These are phyloP conservation scores for Paxillus rubicundulus DNA, from an alignment of 768 basidiomycete genomes.

Conservation along the genomic window DNA sequence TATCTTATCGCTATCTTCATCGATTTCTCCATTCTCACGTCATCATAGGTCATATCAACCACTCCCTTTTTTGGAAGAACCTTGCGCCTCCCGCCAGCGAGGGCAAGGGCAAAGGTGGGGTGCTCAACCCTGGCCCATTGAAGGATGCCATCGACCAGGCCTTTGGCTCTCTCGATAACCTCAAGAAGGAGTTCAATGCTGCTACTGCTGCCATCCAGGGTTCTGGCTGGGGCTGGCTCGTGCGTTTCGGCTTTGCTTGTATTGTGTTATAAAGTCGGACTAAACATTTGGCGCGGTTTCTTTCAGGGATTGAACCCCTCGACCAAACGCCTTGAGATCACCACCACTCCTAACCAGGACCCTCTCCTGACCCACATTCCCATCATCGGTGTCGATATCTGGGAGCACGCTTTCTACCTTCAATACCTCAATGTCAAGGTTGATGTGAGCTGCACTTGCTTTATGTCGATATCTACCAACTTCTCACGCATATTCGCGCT, in stretches of 20 bases:
- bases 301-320: slow-evolving; percentile 64
- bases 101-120: slow-evolving; percentile 59
- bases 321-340: slow-evolving; percentile 75
- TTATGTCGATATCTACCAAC: not conserved
- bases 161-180: slow-evolving; percentile 68
- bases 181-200: slow-evolving; percentile 83
- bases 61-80: slow-evolving; percentile 96
- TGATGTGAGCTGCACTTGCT: slow-evolving; percentile 57
- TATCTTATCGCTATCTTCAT: slow-evolving; percentile 15
- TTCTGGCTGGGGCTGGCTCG: slow-evolving; percentile 96
- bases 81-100: slow-evolving; percentile 61
- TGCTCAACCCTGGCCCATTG: slow-evolving; percentile 59
- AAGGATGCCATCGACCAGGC: slow-evolving; percentile 57
- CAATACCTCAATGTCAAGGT: slow-evolving; percentile 95
- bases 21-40: slow-evolving; percentile 6
- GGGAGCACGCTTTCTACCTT: slow-evolving; percentile 96
- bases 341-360: slow-evolving; percentile 95
- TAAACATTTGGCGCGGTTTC: slow-evolving; percentile 1
- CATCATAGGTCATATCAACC: slow-evolving; percentile 78
- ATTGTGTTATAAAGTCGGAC: too few species aligned
- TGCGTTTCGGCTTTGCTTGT: slow-evolving; percentile 39
- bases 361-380: slow-evolving; percentile 75
- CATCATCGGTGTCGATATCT: slow-evolving; percentile 90
- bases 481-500: not conserved
- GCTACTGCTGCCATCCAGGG: slow-evolving; percentile 87